phyloP scores from a whole-genome alignment of 78 protist species.

The Dictyostelium citrinum region DNA sequence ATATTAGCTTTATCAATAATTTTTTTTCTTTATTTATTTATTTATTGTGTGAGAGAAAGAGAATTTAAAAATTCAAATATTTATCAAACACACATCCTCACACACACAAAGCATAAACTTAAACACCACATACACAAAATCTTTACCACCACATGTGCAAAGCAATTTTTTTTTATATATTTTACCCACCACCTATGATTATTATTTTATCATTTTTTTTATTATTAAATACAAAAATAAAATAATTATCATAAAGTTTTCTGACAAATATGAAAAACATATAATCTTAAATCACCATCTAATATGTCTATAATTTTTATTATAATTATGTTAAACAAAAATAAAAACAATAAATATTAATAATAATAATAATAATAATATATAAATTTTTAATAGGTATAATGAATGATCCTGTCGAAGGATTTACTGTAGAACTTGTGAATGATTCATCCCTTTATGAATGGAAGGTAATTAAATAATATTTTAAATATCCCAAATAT shows the following conservation, averaged over 20 bases:
- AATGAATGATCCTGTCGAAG: conserved; percentile 72
- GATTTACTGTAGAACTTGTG: conserved; percentile 56
- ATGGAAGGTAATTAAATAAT: conserved; percentile 40
- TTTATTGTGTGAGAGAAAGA: neutral
- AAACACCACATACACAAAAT: neutral
- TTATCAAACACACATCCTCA: neutral
- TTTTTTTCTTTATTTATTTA: neutral
- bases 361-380: neutral
- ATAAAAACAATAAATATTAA: neutral
- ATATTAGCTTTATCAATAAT: neutral
- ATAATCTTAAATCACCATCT: neutral
- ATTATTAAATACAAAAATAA: no score
- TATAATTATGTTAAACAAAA: neutral
- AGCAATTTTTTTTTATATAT: neutral
- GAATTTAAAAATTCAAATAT: neutral
- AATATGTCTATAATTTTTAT: neutral
- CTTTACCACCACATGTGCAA: neutral
- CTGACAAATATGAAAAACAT: neutral
- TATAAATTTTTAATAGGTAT: conserved; percentile 17
- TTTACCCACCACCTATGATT: neutral
- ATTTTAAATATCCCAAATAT: neutral
- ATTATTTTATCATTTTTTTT: neutral
- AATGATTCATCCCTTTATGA: conserved; percentile 56
- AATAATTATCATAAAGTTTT: neutral
- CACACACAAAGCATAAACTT: neutral